Base-by-base conservation (phyloP, 345 rosid genomes). In the Mallotus nudiflorus region DNA sequence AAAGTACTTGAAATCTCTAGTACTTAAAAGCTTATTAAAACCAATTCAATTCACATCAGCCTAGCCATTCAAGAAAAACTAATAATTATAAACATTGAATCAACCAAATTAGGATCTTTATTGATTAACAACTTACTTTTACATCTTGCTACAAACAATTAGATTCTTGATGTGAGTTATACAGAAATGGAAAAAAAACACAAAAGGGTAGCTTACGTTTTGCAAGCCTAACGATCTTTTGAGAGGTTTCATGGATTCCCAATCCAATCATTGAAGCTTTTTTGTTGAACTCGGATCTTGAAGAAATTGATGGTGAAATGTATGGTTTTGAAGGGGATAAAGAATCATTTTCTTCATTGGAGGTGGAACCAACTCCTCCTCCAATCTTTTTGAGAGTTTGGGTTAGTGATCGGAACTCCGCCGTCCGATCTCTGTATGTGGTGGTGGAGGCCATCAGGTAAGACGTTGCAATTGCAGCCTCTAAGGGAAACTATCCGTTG, bases 281-380 rank as follows among this genome's bases (percentile, higher is more conserved):
- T 59, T 81, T 85, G 73, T 94, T 88, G 86, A 91, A 94, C 60
- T 94, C 89, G 55, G 98, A 89, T 91, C 89, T 79, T 54, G 81
- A 82, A 52, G 91, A 82, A 40, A 67, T 82, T 40, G 75, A 39
- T 10, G 75, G 70, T 48, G 84, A 40, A 14, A 44, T 3, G 14
- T 51, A 76, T 29, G 80, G 68, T 50, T 74, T 81, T 6, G 85
- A 73, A 15, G 82, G 20, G 46, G 78, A 25, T 1, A 42, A 42
- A 8, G 66, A 65, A 61, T 63, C 82, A 46, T 60, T 59, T 39
- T 79, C 71, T 29, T 60, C 78, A 71, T 75, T 11, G 31, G 62
- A 70, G n/a, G n/a, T n/a, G 61, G 82, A 66, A 18, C 83, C 24
- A 72, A 73, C n/a, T n/a, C n/a, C 46, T 63, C 89, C 88, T 68